Percentiles rank a stretch among this genome's conserved stretches.
Evolutionary conservation across 305 asterid genomes (phyloP).

Genomic region (Fraxinus nigra): DNA sequence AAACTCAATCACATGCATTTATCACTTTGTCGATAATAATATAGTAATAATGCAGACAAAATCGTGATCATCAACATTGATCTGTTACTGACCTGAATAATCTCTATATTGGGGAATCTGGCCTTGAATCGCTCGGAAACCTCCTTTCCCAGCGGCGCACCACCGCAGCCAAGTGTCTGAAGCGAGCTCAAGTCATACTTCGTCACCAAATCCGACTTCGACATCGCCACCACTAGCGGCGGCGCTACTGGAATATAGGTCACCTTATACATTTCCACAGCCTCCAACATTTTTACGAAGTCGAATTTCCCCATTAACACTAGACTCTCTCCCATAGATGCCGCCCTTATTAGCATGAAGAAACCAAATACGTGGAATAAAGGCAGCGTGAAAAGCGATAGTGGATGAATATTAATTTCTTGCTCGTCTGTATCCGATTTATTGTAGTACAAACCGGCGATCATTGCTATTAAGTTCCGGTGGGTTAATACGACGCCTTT

Average conservation of each 20-base stretch:
- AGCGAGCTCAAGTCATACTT: conserved; percentile 69
- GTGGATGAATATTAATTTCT: conserved; percentile 20
- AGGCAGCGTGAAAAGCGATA: conserved; percentile 65
- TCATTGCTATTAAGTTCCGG: conserved; percentile 56
- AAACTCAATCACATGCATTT: background rate
- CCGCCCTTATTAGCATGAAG: conserved; percentile 59
- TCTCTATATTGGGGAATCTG: conserved; percentile 57
- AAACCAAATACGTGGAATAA: conserved; percentile 90
- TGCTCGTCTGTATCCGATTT: background rate
- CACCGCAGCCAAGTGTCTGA: conserved; percentile 60
- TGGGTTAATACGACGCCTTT: conserved; percentile 78
- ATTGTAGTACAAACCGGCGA: conserved; percentile 34
- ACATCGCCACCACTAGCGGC: conserved; percentile 72
- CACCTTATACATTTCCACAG: conserved; percentile 67
- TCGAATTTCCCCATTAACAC: conserved; percentile 68
- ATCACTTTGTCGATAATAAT: background rate
- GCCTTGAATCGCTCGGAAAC: conserved; percentile 49
- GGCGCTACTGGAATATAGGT: conserved; percentile 74
- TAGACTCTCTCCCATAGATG: conserved; percentile 55
- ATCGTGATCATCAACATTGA: background rate
- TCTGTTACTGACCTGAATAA: conserved; percentile 46
- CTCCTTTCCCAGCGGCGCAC: conserved; percentile 90
- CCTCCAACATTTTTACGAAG: conserved; percentile 63
- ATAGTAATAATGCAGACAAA: background rate
- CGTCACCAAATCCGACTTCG: conserved; percentile 60